Percentiles rank a stretch among this genome's conserved stretches.
Evolutionary conservation across 176 grass and related monocot genomes (phyloP).

Genomic region (Lolium multiflorum): DNA sequence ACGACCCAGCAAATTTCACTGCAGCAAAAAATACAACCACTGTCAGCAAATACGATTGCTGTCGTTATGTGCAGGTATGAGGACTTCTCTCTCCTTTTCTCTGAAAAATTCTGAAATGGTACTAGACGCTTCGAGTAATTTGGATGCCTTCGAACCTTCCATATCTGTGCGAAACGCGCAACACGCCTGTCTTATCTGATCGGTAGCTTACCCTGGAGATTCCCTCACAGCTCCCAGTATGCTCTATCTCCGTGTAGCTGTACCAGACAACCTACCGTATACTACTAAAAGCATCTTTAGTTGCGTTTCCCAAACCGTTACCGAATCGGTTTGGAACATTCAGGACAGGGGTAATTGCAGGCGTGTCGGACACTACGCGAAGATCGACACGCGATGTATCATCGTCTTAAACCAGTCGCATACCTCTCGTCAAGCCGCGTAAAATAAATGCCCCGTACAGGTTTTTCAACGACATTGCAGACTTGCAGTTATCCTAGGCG

Average conservation of each 20-base stretch:
- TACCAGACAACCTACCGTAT: background rate
- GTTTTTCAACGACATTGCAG: too few relatives aligned
- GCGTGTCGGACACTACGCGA: too few relatives aligned
- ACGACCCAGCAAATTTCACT: too few relatives aligned
- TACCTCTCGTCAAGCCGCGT: too few relatives aligned
- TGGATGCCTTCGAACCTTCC: background rate
- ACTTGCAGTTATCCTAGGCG: too few relatives aligned
- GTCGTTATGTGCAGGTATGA: background rate
- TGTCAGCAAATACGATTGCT: background rate
- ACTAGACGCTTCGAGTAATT: background rate
- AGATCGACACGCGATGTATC: too few relatives aligned
- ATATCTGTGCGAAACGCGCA: slow-evolving; percentile 27
- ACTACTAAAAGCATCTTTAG: too few relatives aligned
- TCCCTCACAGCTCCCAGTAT: background rate
- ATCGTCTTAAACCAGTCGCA: too few relatives aligned
- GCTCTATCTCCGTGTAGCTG: background rate
- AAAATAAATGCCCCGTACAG: too few relatives aligned
- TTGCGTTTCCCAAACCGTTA: too few relatives aligned
- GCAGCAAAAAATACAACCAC: background rate
- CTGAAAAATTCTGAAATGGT: background rate
- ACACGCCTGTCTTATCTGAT: slow-evolving; percentile 16
- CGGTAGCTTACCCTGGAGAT: background rate
- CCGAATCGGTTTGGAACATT: too few relatives aligned
- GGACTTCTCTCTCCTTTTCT: background rate
- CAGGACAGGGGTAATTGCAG: too few relatives aligned